Percentiles rank a stretch among this genome's conserved stretches.
phyloP scores from a whole-genome alignment of 345 rosid species.

The Turnera subulata region DNA sequence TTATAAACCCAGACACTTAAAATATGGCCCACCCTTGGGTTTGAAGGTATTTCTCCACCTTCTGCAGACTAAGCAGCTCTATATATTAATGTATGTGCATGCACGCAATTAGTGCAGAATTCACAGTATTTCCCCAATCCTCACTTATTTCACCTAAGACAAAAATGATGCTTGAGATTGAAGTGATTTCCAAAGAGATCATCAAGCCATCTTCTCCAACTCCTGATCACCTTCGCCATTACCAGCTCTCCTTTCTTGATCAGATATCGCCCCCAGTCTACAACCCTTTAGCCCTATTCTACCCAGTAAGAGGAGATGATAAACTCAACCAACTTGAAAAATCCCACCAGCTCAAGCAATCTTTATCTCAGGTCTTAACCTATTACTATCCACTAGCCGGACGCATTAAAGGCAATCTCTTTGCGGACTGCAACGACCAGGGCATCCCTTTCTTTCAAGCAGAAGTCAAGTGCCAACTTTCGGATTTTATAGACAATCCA shows the following conservation, averaged over 20 bases:
- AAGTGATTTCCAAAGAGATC: no score
- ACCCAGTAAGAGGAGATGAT: slow-evolving; percentile 9
- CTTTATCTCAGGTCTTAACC: slow-evolving; percentile 38
- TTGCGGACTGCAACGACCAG: slow-evolving; percentile 25
- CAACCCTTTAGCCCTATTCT: slow-evolving; percentile 36
- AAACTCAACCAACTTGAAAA: slow-evolving; percentile 3
- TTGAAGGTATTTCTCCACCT: no score
- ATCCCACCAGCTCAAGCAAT: slow-evolving; percentile 27
- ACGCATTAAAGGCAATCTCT: slow-evolving; percentile 22
- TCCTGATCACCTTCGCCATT: no score
- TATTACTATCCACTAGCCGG: slow-evolving; percentile 54
- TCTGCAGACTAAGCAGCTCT: no score
- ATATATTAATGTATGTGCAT: no score
- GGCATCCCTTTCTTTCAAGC: slow-evolving; percentile 27
- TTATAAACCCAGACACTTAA: no score
- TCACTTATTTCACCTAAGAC: no score
- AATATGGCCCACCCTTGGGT: no score
- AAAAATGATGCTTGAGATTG: no score
- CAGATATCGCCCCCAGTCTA: slow-evolving; percentile 32
- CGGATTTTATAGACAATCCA: slow-evolving; percentile 11
- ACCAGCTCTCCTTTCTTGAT: slow-evolving; percentile 2
- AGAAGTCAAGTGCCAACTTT: slow-evolving; percentile 19
- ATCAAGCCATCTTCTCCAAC: no score
- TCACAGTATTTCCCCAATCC: no score
- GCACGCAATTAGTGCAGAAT: no score